phyloP scores from a whole-genome alignment of 768 basidiomycete genomes.

The Suillus alpinus region DNA sequence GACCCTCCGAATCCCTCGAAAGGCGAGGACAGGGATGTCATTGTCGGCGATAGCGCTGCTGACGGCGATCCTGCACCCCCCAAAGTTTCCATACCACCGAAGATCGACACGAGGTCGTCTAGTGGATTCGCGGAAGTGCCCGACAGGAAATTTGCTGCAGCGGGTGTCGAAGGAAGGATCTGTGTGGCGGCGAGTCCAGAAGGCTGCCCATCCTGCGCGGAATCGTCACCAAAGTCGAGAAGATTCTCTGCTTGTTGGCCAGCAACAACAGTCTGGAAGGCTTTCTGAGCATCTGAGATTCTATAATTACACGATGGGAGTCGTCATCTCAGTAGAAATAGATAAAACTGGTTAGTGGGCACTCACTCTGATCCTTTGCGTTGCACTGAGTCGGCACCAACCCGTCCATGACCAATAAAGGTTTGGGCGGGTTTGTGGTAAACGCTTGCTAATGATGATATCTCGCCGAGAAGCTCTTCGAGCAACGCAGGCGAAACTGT shows the following conservation, averaged over 20 bases:
- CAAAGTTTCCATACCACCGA: constrained; percentile 52
- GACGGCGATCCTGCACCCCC: constrained; percentile 14
- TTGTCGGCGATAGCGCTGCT: constrained; percentile 11
- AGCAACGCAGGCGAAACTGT: constrained; percentile 84
- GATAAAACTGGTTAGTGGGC: constrained; percentile 3
- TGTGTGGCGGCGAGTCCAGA: constrained; percentile 79
- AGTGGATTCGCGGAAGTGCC: constrained; percentile 86
- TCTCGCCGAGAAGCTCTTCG: constrained; percentile 89
- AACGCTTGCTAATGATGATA: constrained; percentile 87
- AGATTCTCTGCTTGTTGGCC: constrained; percentile 95
- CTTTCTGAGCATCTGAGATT: constrained; percentile 70
- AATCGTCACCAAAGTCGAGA: constrained; percentile 86
- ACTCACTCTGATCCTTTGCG: constrained; percentile 61
- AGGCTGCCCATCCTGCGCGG: constrained; percentile 57
- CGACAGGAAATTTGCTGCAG: constrained; percentile 69
- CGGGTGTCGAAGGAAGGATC: constrained; percentile 67
- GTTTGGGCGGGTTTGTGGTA: constrained; percentile 98
- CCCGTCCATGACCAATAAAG: constrained; percentile 88
- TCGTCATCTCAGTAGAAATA: neutral
- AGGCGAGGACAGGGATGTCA: constrained; percentile 8
- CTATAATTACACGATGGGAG: constrained; percentile 24
- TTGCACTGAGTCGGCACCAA: constrained; percentile 79
- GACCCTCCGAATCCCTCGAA: constrained; percentile 21
- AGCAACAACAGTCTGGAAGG: constrained; percentile 85
- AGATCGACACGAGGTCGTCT: constrained; percentile 92